Base-by-base conservation (phyloP, 176 grass and related monocot genomes). In the Oryza coarctata region DNA sequence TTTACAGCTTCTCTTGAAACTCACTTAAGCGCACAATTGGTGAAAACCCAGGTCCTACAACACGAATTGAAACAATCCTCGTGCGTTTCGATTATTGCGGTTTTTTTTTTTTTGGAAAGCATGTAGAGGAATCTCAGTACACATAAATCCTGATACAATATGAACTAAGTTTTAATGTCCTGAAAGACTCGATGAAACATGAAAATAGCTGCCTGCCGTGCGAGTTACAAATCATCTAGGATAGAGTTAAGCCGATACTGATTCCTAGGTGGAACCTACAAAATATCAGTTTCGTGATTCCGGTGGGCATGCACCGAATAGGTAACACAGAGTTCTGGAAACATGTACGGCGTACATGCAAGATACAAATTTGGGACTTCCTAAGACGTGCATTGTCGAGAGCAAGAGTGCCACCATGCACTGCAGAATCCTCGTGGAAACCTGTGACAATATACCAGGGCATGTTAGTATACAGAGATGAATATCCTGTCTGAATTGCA, bases 251-350 rank as follows among this genome's bases (percentile, higher is more conserved):
- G 63, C 80, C 28, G 68, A 86, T 90, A 86, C 49, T 64, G 88
- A 90, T 90, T 90, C 88, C 84, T 74, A 79, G n/a, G 38, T 35
- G 88, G 84, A 86, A 90, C 80, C 84, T 86, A 90, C 74, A 83
- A 78, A 79, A 83, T 83, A 90, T 39, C 68, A 83, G 80, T 74
- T 82, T 78, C 68, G 22, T 5, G 40, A 15, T 14, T 18, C 70
- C 73, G 74, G 84, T 83, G 88, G 1, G 17, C 13, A n/a, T 79
- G 74, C 83, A 86, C 84, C 84, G 9, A 44, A 83, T 75, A 50
- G 75, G 62, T 86, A 79, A 31, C 47, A 2, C 36, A 61, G 80
- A 90, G 84, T 79, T 90, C 39, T 69, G 61, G 3, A 63, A 74
- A 83, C 50, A 62, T 79, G 84, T 45, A 55, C 12, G 50, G 62